phyloP scores from a whole-genome alignment of 2,329 filamentous ascomycete genomes.

The Colletotrichum sojae region DNA sequence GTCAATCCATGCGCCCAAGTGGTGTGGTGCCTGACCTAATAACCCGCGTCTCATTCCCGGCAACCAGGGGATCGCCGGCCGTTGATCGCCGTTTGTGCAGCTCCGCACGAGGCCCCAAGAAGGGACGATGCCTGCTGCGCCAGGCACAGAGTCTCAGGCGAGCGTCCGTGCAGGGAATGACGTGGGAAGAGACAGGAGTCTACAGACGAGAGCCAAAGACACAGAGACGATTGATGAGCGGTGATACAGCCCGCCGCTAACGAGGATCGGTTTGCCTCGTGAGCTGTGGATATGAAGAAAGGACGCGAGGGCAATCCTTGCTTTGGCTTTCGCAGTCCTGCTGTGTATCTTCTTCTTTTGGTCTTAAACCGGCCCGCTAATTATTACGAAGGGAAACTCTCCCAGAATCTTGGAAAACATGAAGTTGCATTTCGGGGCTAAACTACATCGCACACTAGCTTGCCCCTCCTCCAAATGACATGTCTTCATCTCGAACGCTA shows the following conservation, averaged over 20 bases:
- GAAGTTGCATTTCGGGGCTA: background rate
- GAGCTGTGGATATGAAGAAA: too few species aligned
- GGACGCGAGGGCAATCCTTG: too few species aligned
- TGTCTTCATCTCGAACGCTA: constrained; percentile 16
- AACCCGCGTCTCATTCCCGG: background rate
- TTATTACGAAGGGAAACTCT: background rate
- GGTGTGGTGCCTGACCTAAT: background rate
- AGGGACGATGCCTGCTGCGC: constrained; percentile 37
- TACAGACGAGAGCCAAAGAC: too few species aligned
- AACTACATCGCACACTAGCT: background rate
- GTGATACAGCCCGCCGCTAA: too few species aligned
- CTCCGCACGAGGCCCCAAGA: background rate
- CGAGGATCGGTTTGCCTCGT: too few species aligned
- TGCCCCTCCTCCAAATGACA: constrained; percentile 3
- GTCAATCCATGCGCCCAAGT: background rate
- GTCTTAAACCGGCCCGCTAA: too few species aligned
- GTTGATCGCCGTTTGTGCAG: constrained; percentile 29
- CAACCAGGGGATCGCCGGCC: background rate
- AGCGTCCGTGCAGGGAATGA: background rate
- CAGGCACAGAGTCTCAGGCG: constrained; percentile 23
- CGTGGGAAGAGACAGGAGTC: background rate
- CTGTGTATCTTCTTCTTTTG: too few species aligned
- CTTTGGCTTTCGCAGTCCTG: too few species aligned
- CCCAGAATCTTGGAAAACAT: constrained; percentile 17
- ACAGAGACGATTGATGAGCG: too few species aligned